Conservation (phyloP, 345 rosid genomes). For the Hypericum androsaemum region DNA sequence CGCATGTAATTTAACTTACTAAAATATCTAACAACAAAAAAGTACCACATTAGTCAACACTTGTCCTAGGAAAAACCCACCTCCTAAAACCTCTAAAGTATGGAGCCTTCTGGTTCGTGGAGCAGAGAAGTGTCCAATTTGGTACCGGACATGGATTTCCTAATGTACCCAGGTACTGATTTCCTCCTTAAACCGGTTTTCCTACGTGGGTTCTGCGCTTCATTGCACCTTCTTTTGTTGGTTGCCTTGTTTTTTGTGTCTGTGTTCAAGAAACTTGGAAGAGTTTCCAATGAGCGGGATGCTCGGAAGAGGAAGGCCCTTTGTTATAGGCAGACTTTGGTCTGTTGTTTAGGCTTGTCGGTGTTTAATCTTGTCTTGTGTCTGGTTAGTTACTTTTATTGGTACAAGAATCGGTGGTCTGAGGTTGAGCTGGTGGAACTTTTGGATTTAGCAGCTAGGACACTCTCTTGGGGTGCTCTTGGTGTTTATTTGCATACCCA, state of each 20-base stretch:
- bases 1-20: too few relatives aligned
- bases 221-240: conserved; percentile 37
- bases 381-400: conserved; percentile 47
- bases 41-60: too few relatives aligned
- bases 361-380: conserved; percentile 38
- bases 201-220: conserved; percentile 31
- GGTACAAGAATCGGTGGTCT: conserved; percentile 55
- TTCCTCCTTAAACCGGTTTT: conserved; percentile 32
- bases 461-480: conserved; percentile 61
- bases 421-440: conserved; percentile 38
- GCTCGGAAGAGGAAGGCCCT: conserved; percentile 10
- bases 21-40: too few relatives aligned
- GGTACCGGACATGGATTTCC: conserved; percentile 13
- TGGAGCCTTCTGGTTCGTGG: conserved; percentile 23
- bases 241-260: conserved; percentile 24
- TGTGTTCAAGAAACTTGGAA: conserved; percentile 25
- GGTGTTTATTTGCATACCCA: conserved; percentile 25
- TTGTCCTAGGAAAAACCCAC: neutral
- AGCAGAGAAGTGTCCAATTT: conserved; percentile 13
- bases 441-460: conserved; percentile 44
- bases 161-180: conserved; percentile 21
- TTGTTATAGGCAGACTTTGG: conserved; percentile 33
- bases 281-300: conserved; percentile 9
- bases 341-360: conserved; percentile 44
- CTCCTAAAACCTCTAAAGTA: conserved; percentile 5